phyloP scores from a whole-genome alignment of 257 asterid species.

The Ajuga chamaepitys region DNA sequence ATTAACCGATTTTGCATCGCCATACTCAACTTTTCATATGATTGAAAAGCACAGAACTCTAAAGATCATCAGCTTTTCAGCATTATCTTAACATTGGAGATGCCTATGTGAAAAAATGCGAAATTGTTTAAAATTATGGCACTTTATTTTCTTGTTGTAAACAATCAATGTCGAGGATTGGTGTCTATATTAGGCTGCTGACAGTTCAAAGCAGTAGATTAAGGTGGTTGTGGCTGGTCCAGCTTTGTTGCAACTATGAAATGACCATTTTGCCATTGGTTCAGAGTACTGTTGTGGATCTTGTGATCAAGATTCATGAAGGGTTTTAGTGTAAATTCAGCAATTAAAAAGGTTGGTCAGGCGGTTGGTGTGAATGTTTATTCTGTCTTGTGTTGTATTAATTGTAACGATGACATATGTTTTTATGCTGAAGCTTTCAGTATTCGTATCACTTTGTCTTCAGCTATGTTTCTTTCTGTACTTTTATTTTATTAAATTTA shows the following conservation, averaged over 20 bases:
- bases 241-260: neutral
- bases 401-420: conserved; percentile 27
- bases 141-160: conserved; percentile 14
- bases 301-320: neutral
- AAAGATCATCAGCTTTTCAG: neutral
- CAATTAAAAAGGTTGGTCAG: neutral
- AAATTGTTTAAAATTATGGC: neutral
- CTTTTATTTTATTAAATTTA: neutral
- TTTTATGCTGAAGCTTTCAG: neutral
- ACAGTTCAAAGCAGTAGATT: conserved; percentile 28
- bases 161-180: conserved; percentile 3
- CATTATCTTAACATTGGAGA: neutral
- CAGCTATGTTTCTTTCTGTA: neutral
- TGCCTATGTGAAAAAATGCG: neutral
- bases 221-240: conserved; percentile 19
- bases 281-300: neutral
- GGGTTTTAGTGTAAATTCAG: conserved; percentile 6
- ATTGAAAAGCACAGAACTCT: neutral
- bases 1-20: conserved; percentile 27
- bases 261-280: conserved; percentile 13
- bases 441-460: neutral
- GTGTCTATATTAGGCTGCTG: conserved; percentile 15
- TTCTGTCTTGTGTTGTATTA: conserved; percentile 10
- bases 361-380: conserved; percentile 21
- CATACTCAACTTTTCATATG: neutral